Conservation (phyloP, 805 yeast species). For the Kazachstania psychrophila region DNA sequence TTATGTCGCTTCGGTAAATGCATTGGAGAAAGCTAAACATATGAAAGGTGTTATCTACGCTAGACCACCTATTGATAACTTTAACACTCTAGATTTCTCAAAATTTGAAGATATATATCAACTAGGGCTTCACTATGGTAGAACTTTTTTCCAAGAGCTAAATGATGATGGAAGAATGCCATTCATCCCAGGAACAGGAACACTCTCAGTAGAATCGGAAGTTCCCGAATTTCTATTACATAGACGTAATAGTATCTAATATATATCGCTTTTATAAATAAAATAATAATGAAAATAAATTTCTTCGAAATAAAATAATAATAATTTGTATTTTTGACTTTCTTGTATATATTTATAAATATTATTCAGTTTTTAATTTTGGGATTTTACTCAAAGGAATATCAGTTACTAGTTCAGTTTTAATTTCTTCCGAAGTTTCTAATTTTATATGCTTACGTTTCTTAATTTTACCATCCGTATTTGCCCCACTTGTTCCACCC, state of each 20-base stretch:
- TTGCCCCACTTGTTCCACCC: conserved; percentile 63
- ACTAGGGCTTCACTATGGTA: conserved; percentile 73
- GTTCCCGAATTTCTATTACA: conserved; percentile 30
- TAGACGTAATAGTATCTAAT: conserved; percentile 58
- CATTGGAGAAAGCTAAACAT: conserved; percentile 74
- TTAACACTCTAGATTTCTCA: conserved; percentile 85
- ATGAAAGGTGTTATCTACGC: conserved; percentile 80
- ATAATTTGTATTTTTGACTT: no score
- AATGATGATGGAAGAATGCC: conserved; percentile 49
- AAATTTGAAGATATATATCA: conserved; percentile 82
- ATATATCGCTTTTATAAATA: not conserved
- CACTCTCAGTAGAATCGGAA: conserved; percentile 18
- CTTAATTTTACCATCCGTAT: conserved; percentile 25
- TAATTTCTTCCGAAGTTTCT: not conserved
- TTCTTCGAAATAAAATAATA: no score
- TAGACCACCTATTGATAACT: conserved; percentile 89
- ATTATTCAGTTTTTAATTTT: conserved; percentile 7
- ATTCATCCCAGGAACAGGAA: conserved; percentile 44
- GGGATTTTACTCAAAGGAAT: conserved; percentile 1
- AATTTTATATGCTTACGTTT: conserved; percentile 8
- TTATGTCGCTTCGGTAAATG: conserved; percentile 90
- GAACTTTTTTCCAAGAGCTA: conserved; percentile 43
- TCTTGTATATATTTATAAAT: not conserved
- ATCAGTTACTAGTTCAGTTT: conserved; percentile 5
- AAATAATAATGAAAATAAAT: no score